A percentile compares a stretch with the other conserved stretches of the same genome.
phyloP scores from a whole-genome alignment of 306 rosid genomes.

The Acacia melanoxylon region DNA sequence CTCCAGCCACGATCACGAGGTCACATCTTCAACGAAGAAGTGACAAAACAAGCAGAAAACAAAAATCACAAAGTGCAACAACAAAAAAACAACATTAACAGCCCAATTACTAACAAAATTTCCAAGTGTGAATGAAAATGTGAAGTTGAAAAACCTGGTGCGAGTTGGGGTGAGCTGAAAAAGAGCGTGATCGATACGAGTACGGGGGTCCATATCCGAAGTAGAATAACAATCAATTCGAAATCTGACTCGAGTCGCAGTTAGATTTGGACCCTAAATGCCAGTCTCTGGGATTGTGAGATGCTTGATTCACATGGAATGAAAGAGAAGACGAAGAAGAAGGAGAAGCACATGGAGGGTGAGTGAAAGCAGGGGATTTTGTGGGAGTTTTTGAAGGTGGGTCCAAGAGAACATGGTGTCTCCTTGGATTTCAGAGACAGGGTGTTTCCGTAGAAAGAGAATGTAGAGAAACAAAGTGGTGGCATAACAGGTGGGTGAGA shows the following conservation, averaged over 20 bases:
- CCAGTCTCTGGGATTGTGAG: constrained; percentile 16
- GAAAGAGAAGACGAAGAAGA: constrained; percentile 26
- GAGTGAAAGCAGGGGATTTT: constrained; percentile 31
- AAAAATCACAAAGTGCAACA: neutral
- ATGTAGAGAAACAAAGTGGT: constrained; percentile 2
- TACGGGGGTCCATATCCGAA: constrained; percentile 68
- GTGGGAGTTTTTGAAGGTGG: constrained; percentile 53
- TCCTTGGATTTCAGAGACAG: neutral
- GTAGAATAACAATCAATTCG: constrained; percentile 22
- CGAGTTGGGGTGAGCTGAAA: constrained; percentile 99
- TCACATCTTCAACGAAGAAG: constrained; percentile 66
- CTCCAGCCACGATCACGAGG: constrained; percentile 63
- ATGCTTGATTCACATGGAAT: constrained; percentile 39
- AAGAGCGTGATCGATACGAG: constrained; percentile 83
- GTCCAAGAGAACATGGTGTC: constrained; percentile 48
- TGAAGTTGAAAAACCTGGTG: constrained; percentile 64
- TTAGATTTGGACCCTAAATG: constrained; percentile 3
- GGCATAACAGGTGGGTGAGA: constrained; percentile 34
- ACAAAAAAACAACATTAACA: neutral
- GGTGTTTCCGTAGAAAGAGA: neutral
- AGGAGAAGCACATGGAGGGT: constrained; percentile 56
- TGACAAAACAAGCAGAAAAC: neutral
- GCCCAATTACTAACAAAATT: constrained; percentile 5
- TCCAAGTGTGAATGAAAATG: neutral
- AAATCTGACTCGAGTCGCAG: constrained; percentile 10